Conservation (phyloP, 2,329 filamentous ascomycete species). For the Talaromyces sp. region DNA sequence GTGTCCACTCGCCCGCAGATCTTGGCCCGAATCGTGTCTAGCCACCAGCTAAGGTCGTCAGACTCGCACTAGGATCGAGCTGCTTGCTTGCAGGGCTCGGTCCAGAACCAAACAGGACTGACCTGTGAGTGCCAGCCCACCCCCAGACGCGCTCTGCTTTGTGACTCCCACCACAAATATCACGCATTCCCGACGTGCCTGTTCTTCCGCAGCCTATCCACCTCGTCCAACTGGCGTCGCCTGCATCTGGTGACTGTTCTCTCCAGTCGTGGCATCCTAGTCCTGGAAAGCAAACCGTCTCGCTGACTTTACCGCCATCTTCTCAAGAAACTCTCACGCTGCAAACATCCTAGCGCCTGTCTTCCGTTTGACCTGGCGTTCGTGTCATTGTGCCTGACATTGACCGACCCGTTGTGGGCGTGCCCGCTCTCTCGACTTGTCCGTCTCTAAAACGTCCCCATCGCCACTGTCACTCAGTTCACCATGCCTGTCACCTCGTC, state of each 20-base stretch:
- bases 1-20: constrained; percentile 6
- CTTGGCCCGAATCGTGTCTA: constrained; percentile 8
- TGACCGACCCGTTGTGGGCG: background rate
- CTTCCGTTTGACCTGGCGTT: background rate
- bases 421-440: background rate
- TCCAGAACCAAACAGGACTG: constrained; percentile 2
- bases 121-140: background rate
- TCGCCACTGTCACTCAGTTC: background rate
- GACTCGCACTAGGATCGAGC: background rate
- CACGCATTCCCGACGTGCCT: constrained; percentile 9
- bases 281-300: background rate
- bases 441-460: background rate
- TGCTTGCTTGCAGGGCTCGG: background rate
- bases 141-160: constrained; percentile 3
- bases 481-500: background rate
- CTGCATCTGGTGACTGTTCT: background rate
- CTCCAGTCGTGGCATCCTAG: background rate
- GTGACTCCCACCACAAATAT: constrained; percentile 6
- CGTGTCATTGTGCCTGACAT: background rate
- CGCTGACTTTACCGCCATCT: background rate
- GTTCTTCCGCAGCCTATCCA: background rate
- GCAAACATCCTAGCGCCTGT: background rate
- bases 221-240: background rate
- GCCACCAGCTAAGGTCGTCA: background rate
- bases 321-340: background rate